Percentiles rank a stretch among this genome's conserved stretches.
Evolutionary conservation across 345 rosid genomes (phyloP).

Genomic region (Eucalyptus tenuipes): DNA sequence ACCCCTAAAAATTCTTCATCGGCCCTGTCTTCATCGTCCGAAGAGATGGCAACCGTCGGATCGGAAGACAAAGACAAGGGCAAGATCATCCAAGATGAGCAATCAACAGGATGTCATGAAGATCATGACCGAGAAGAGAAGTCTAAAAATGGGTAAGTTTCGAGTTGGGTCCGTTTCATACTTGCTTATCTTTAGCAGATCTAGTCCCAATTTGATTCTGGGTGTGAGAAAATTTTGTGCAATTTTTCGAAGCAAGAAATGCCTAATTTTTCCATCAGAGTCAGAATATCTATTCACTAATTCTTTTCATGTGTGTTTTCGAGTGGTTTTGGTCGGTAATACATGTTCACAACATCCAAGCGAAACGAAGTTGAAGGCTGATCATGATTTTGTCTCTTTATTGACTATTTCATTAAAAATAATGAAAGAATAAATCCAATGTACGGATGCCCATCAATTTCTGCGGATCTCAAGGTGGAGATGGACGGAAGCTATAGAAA

Average conservation of each 20-base stretch:
- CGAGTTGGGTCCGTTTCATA: background rate
- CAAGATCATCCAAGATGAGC: slow-evolving; percentile 12
- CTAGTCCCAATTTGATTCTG: background rate
- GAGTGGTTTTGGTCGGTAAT: background rate
- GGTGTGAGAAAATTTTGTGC: background rate
- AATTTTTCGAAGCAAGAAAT: background rate
- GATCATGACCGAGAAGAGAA: background rate
- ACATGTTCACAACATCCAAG: background rate
- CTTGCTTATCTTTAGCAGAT: background rate
- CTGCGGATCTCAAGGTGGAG: background rate
- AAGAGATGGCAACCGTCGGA: background rate
- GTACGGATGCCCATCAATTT: background rate
- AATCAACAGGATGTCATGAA: background rate
- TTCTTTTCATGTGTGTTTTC: background rate
- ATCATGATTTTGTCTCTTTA: background rate
- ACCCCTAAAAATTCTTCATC: slow-evolving; percentile 18
- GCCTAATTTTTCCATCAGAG: background rate
- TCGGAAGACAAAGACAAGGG: slow-evolving; percentile 6
- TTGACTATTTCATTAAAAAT: background rate
- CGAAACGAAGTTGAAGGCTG: background rate
- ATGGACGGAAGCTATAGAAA: background rate
- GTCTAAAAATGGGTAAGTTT: slow-evolving; percentile 26
- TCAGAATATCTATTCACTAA: background rate
- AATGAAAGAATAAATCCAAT: background rate
- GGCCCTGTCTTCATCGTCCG: slow-evolving; percentile 16